Conservation (phyloP, 2,329 filamentous ascomycete genomes). For the Colletotrichum simmondsii region DNA sequence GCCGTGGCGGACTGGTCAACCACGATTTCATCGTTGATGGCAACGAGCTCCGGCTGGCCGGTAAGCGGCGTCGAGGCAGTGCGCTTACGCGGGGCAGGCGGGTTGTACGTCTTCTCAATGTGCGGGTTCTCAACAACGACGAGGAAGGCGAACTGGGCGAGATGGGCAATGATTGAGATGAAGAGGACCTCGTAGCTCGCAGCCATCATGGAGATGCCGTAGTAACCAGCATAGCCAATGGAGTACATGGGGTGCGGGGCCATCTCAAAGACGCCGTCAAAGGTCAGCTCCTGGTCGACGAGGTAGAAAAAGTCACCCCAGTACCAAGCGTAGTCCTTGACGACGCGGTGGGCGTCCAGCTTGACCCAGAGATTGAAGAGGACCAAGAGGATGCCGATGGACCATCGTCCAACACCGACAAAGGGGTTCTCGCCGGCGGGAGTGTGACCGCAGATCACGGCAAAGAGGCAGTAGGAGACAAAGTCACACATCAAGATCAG, state of each 20-base stretch:
- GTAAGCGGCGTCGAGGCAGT: slow-evolving; percentile 45
- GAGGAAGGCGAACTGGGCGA: slow-evolving; percentile 93
- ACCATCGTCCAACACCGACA: slow-evolving; percentile 81
- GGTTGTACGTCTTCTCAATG: slow-evolving; percentile 97
- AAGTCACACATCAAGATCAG: slow-evolving; percentile 99
- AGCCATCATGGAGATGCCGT: slow-evolving; percentile 97
- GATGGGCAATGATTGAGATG: slow-evolving; percentile 95
- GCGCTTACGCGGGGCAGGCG: slow-evolving; percentile 79
- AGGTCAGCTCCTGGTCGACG: slow-evolving; percentile 96
- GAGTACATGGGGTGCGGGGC: slow-evolving; percentile 99
- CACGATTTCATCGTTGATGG: slow-evolving; percentile 32
- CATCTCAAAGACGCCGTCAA: slow-evolving; percentile 99
- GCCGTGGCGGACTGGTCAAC: slow-evolving; percentile 37
- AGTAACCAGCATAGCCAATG: slow-evolving; percentile 97
- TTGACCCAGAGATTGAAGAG: slow-evolving; percentile 99
- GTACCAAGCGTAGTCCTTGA: slow-evolving; percentile 99
- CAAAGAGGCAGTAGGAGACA: slow-evolving; percentile 95
- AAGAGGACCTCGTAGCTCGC: slow-evolving; percentile 97
- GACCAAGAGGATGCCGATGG: slow-evolving; percentile 79
- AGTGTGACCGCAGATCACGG: slow-evolving; percentile 83
- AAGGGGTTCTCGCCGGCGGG: slow-evolving; percentile 77
- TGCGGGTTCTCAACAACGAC: slow-evolving; percentile 94
- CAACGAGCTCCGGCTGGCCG: slow-evolving; percentile 36
- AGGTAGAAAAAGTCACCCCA: slow-evolving; percentile 99
- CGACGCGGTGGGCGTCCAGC: slow-evolving; percentile 94